Evolutionary conservation across 495 filamentous ascomycete genomes (phyloP), one percentile per base, ranked within the genome.

Genomic region (Coniosporium apollinis): DNA sequence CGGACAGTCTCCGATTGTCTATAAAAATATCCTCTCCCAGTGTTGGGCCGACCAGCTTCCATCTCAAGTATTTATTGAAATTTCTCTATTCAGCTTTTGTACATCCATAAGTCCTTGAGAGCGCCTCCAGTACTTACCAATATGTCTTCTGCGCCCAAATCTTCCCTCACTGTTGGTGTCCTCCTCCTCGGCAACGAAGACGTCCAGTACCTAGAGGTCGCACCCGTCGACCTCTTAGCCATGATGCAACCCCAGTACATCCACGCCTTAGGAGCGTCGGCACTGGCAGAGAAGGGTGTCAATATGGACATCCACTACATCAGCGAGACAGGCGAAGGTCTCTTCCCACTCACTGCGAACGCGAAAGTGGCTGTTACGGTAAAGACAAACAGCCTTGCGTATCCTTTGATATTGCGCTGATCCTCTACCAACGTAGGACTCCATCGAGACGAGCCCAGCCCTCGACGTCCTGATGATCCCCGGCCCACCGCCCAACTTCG

Each of bases 401-500:
- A n/a, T n/a, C n/a, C n/a, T n/a, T n/a, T n/a, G n/a, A n/a, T n/a
- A n/a, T n/a, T n/a, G n/a, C n/a, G n/a, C n/a, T n/a, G n/a, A n/a
- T n/a, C n/a, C n/a, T 5, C 19, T n/a, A 31, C 15, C 13, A 16
- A 5, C 5, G 10, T 17, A 38, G 37, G 19, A 42, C 17, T 3
- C 22, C 10, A 33, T 43, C 34, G 21, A 5, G 2, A 38, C 22
- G 10, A 33, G 44, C 22, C 37, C 48, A 32, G 49, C 38, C 19
- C 47, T 54, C 11, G 56, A 59, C 24, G 49, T 43, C 8, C 42
- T 44, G 13, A 51, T 47, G 24, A 61, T 39, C 14, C 37, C 30
- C 2, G 41, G 31, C 13, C 56, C 51, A 5, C 57, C 70, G 33
- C 66, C 67, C 0, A 41, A 41, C 14, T 31, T 25, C 2, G 45